phyloP scores from a whole-genome alignment of 352 stramenopile species.

The Globisporangium splendens region DNA sequence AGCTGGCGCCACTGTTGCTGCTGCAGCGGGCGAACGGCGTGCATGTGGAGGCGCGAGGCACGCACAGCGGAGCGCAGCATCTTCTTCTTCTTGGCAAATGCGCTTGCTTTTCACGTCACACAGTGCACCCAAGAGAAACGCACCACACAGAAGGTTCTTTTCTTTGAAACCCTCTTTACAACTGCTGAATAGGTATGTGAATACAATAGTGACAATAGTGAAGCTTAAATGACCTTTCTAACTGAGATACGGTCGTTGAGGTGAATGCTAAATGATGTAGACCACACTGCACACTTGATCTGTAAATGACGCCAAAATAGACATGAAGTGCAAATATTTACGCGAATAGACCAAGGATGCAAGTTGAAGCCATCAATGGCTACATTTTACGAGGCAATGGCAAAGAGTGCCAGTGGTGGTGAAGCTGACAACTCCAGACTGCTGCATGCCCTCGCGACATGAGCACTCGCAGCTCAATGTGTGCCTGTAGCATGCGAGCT shows the following conservation, averaged over 20 bases:
- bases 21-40: background rate
- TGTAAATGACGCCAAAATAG: background rate
- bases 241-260: no score
- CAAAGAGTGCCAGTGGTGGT: no score
- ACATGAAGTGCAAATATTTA: background rate
- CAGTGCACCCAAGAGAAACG: constrained; percentile 2
- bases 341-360: background rate
- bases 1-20: constrained; percentile 12
- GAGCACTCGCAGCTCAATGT: no score
- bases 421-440: no score
- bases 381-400: no score
- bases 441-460: no score
- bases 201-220: no score
- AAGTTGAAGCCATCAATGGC: constrained; percentile 1
- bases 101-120: background rate
- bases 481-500: no score
- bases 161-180: constrained; percentile 1
- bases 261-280: no score
- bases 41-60: constrained; percentile 4
- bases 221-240: no score
- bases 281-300: background rate
- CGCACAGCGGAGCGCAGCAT: constrained; percentile 14
- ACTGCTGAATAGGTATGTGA: no score
- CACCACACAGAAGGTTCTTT: no score
- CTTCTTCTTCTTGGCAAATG: background rate